Percentiles rank a stretch among this genome's conserved stretches.
Conservation (phyloP, 2,329 filamentous ascomycete species). For the Fusarium poae region DNA sequence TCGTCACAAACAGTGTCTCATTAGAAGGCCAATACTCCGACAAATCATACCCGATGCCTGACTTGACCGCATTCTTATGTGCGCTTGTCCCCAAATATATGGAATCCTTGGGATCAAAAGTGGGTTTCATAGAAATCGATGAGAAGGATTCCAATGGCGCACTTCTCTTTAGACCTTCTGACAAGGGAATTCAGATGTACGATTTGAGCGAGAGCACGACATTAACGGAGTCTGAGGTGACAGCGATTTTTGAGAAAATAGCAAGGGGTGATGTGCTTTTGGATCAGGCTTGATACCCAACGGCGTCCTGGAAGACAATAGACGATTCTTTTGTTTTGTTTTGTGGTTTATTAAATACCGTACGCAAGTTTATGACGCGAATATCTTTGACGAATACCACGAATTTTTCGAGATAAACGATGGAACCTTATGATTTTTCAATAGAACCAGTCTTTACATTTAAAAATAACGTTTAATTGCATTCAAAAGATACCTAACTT, state of each 20-base stretch:
- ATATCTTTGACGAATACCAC: not conserved
- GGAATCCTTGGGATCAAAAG: conserved; percentile 8
- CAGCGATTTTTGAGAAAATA: conserved; percentile 4
- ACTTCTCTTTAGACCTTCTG: conserved; percentile 32
- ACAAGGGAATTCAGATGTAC: conserved; percentile 39
- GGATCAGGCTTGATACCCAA: conserved; percentile 26
- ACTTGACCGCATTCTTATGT: conserved; percentile 40
- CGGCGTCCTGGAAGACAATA: conserved; percentile 16
- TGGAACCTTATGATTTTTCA: not conserved
- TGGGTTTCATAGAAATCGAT: conserved; percentile 21
- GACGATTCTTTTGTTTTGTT: conserved; percentile 2
- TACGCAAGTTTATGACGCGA: not conserved
- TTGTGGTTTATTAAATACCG: not conserved
- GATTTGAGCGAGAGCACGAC: conserved; percentile 19
- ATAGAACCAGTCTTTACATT: too few species aligned
- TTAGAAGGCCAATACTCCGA: conserved; percentile 35
- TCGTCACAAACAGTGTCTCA: conserved; percentile 37
- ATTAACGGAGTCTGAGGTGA: conserved; percentile 17
- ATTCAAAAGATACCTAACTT: not conserved
- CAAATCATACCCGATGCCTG: conserved; percentile 37
- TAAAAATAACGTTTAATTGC: not conserved
- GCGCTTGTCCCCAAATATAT: conserved; percentile 26
- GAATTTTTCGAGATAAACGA: not conserved
- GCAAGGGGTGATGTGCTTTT: conserved; percentile 5
- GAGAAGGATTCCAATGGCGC: conserved; percentile 28